phyloP scores from a whole-genome alignment of 2,329 filamentous ascomycete species.

The Hypoxylon sp. region DNA sequence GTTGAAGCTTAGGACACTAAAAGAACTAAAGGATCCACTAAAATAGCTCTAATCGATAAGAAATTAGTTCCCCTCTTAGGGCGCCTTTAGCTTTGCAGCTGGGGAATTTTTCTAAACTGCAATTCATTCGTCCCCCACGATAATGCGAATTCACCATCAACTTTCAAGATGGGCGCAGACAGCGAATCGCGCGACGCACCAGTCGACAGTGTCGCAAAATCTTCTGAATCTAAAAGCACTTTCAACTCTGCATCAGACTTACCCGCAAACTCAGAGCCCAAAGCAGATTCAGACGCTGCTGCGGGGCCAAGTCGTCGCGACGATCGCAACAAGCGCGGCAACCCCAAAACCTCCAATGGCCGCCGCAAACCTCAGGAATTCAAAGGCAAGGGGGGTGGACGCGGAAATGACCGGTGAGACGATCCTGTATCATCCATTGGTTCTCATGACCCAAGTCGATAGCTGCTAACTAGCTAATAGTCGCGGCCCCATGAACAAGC shows the following conservation, averaged over 20 bases:
- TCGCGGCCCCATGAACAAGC: conserved; percentile 60
- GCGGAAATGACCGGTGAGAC: conserved; percentile 40
- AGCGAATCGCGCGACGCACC: conserved; percentile 22
- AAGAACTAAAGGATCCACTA: too few species aligned
- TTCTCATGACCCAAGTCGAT: conserved; percentile 38
- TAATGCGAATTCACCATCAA: conserved; percentile 36
- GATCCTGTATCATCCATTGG: not conserved
- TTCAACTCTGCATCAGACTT: conserved; percentile 10
- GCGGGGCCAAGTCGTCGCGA: conserved; percentile 25
- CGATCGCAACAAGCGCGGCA: conserved; percentile 25
- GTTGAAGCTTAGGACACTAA: too few species aligned
- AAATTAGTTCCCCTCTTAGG: too few species aligned
- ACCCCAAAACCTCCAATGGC: conserved; percentile 32
- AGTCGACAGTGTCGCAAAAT: not conserved
- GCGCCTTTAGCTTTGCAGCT: too few species aligned
- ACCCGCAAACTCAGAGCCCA: conserved; percentile 20
- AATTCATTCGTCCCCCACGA: conserved; percentile 5
- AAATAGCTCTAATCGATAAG: too few species aligned
- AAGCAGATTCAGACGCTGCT: conserved; percentile 28
- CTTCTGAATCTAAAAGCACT: conserved; percentile 9
- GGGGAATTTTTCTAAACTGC: conserved; percentile 8
- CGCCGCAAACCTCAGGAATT: conserved; percentile 24
- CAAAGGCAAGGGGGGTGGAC: conserved; percentile 22
- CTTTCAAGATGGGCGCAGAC: conserved; percentile 39
- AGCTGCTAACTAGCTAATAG: conserved; percentile 59